Conservation (phyloP, 345 rosid genomes). For the Heritiera fomes region DNA sequence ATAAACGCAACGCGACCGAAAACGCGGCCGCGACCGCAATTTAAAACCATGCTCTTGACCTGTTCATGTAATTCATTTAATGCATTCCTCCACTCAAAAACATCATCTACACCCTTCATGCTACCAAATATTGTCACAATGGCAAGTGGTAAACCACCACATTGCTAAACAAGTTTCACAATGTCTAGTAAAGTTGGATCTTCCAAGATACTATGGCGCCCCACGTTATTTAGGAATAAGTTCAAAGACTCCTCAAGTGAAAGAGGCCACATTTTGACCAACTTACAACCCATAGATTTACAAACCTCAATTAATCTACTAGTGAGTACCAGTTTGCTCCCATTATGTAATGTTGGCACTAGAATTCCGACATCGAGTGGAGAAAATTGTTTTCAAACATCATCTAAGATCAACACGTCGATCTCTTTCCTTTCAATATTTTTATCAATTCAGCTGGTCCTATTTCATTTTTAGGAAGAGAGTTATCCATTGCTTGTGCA, state of each 20-base stretch:
- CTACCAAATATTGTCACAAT: not conserved
- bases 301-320: constrained; percentile 18
- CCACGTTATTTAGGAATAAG: constrained; percentile 19
- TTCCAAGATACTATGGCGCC: not conserved
- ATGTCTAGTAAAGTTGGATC: not conserved
- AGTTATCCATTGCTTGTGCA: not conserved
- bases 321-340: constrained; percentile 17
- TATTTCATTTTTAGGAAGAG: not conserved
- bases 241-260: constrained; percentile 23
- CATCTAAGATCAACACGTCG: constrained; percentile 20
- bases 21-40: too few relatives aligned
- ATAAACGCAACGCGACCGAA: too few relatives aligned
- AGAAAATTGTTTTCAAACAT: constrained; percentile 22
- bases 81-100: constrained; percentile 26
- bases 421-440: constrained; percentile 1
- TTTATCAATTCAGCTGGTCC: constrained; percentile 1
- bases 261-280: constrained; percentile 16
- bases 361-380: constrained; percentile 20
- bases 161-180: not conserved
- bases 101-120: constrained; percentile 17
- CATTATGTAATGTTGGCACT: constrained; percentile 2
- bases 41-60: too few relatives aligned
- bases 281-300: constrained; percentile 11
- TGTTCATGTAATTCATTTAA: constrained; percentile 13
- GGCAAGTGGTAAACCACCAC: not conserved